Percentiles rank a stretch among this genome's conserved stretches.
phyloP scores from a whole-genome alignment of 1,139 yeast species.

The Kodamaea sp. region DNA sequence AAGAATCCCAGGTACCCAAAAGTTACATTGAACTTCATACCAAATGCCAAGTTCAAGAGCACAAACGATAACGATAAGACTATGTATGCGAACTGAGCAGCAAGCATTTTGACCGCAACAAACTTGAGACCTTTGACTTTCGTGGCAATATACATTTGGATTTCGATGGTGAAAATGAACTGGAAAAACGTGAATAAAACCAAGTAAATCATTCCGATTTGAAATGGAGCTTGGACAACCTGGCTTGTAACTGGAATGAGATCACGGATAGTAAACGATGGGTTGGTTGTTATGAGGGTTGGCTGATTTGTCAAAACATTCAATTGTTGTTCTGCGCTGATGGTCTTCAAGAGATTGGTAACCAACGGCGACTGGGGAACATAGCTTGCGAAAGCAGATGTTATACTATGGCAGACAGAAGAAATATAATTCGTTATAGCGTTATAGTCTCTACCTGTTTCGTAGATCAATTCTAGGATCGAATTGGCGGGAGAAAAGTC shows the following conservation, averaged over 20 bases:
- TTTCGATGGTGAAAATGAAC: slow-evolving; percentile 27
- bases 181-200: slow-evolving; percentile 35
- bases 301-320: slow-evolving; percentile 23
- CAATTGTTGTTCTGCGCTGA: slow-evolving; percentile 21
- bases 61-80: slow-evolving; percentile 45
- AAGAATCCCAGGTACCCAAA: slow-evolving; percentile 52
- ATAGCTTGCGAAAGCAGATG: slow-evolving; percentile 15
- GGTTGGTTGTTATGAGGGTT: slow-evolving; percentile 24
- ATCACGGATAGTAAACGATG: slow-evolving; percentile 21
- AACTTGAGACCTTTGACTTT: slow-evolving; percentile 40
- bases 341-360: slow-evolving; percentile 19
- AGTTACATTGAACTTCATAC: slow-evolving; percentile 29
- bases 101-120: slow-evolving; percentile 38
- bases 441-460: slow-evolving; percentile 36
- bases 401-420: slow-evolving; percentile 18
- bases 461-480: slow-evolving; percentile 28
- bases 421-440: slow-evolving; percentile 26
- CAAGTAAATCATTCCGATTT: slow-evolving; percentile 34
- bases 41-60: slow-evolving; percentile 47
- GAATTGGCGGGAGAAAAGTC: slow-evolving; percentile 17
- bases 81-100: slow-evolving; percentile 45
- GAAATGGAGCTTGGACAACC: slow-evolving; percentile 32
- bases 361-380: slow-evolving; percentile 23
- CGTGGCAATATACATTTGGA: slow-evolving; percentile 29
- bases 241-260: slow-evolving; percentile 25